Evolutionary conservation across 352 stramenopile genomes (phyloP).

Genomic region (Phytophthora nicotianae): DNA sequence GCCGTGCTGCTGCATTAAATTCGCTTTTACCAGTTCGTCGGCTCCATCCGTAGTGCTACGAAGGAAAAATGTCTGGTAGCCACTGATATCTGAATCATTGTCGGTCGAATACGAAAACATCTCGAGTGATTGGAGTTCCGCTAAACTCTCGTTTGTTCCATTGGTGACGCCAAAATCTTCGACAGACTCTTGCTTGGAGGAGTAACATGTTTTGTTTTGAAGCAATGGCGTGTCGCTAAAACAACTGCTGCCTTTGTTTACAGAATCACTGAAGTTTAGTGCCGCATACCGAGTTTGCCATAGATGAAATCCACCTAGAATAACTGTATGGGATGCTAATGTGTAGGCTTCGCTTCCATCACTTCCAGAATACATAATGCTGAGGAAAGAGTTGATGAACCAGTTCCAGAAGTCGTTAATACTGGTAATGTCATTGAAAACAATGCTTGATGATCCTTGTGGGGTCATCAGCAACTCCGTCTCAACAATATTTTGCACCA

Average conservation of each 20-base stretch:
- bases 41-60: constrained; percentile 44
- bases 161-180: constrained; percentile 46
- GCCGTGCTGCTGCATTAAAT: constrained; percentile 49
- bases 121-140: constrained; percentile 42
- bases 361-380: constrained; percentile 50
- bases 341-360: constrained; percentile 52
- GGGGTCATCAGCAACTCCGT: constrained; percentile 55
- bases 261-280: constrained; percentile 49
- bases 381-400: constrained; percentile 66
- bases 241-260: constrained; percentile 46
- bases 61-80: constrained; percentile 67
- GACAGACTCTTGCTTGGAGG: constrained; percentile 34
- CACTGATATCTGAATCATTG: constrained; percentile 42
- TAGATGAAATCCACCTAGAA: constrained; percentile 73
- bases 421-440: constrained; percentile 51
- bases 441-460: constrained; percentile 35
- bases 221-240: constrained; percentile 52
- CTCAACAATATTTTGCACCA: constrained; percentile 60
- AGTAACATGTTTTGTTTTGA: constrained; percentile 48
- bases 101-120: constrained; percentile 64
- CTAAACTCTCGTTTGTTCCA: constrained; percentile 32
- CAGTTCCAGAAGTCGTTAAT: constrained; percentile 58
- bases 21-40: constrained; percentile 29
- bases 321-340: constrained; percentile 63
- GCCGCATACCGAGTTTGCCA: constrained; percentile 53